Evolutionary conservation across 306 rosid species (phyloP).

Genomic region (Begonia masoniana): DNA sequence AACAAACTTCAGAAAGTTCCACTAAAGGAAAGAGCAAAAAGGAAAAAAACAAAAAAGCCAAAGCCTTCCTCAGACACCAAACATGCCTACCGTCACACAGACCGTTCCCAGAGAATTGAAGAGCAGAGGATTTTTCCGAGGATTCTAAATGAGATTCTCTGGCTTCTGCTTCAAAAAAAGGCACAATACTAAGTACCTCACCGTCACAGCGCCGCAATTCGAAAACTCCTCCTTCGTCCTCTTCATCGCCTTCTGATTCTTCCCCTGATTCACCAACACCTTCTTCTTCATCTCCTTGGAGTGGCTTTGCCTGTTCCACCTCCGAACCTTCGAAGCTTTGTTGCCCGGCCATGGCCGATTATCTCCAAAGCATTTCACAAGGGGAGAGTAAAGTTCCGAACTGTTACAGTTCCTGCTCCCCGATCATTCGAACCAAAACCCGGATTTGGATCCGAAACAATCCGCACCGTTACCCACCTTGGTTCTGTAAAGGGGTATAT

Average conservation of each 20-base stretch:
- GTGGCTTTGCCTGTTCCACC: constrained; percentile 11
- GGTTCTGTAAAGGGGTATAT: constrained; percentile 10
- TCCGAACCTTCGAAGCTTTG: constrained; percentile 22
- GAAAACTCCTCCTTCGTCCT: constrained; percentile 7
- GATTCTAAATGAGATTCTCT: constrained; percentile 30
- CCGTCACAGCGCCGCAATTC: constrained; percentile 9
- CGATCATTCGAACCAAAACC: too few species aligned
- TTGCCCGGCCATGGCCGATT: constrained; percentile 47
- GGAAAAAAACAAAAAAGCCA: too few species aligned
- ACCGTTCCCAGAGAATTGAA: constrained; percentile 16
- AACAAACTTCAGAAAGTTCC: background rate
- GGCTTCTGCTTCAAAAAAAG: constrained; percentile 1
- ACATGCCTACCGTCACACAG: constrained; percentile 29
- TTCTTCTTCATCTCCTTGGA: constrained; percentile 2
- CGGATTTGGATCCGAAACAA: too few species aligned
- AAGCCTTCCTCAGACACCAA: background rate
- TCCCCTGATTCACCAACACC: constrained; percentile 7
- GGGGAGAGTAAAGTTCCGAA: constrained; percentile 23
- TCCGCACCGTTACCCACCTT: too few species aligned
- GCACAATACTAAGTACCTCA: constrained; percentile 14
- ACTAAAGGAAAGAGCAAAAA: too few species aligned
- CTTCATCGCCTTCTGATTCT: constrained; percentile 1
- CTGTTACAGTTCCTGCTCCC: constrained; percentile 16
- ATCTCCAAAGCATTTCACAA: background rate
- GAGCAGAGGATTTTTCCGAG: constrained; percentile 37